Evolutionary conservation across 495 filamentous ascomycete species (phyloP).

Genomic region (Jackrogersella minutella): DNA sequence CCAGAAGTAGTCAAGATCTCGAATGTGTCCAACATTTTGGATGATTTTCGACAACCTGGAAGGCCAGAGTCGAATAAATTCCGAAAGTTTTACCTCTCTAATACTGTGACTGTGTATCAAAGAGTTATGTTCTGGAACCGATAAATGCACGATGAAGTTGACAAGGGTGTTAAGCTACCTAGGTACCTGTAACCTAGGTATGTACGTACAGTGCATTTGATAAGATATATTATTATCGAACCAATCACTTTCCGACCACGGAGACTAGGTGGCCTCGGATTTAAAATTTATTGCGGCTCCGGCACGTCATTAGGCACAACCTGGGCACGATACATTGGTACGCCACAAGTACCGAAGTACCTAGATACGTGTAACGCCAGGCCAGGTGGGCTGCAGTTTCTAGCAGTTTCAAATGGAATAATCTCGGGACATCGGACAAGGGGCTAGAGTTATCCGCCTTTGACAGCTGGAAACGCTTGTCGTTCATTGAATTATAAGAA

Average conservation of each 20-base stretch:
- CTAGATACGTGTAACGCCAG: background rate
- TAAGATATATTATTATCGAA: background rate
- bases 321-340: background rate
- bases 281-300: slow-evolving; percentile 34
- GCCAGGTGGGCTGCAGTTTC: too few species aligned
- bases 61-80: background rate
- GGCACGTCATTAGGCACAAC: slow-evolving; percentile 18
- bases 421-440: background rate
- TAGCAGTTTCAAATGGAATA: too few species aligned
- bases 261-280: slow-evolving; percentile 15
- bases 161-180: slow-evolving; percentile 13
- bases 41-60: background rate
- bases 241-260: slow-evolving; percentile 22
- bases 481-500: too few species aligned
- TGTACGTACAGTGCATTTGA: slow-evolving; percentile 4
- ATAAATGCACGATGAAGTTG: slow-evolving; percentile 22
- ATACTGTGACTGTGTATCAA: background rate
- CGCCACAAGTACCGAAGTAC: slow-evolving; percentile 5
- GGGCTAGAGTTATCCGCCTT: background rate
- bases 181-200: background rate
- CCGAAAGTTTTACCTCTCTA: background rate
- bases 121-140: slow-evolving; percentile 4
- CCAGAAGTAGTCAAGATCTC: slow-evolving; percentile 96
- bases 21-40: slow-evolving; percentile 88
- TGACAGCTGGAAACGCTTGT: slow-evolving; percentile 1